These are phyloP conservation scores for Penicillium waksmanii DNA, from an alignment of 495 filamentous ascomycete genomes.

Conservation along the genomic window DNA sequence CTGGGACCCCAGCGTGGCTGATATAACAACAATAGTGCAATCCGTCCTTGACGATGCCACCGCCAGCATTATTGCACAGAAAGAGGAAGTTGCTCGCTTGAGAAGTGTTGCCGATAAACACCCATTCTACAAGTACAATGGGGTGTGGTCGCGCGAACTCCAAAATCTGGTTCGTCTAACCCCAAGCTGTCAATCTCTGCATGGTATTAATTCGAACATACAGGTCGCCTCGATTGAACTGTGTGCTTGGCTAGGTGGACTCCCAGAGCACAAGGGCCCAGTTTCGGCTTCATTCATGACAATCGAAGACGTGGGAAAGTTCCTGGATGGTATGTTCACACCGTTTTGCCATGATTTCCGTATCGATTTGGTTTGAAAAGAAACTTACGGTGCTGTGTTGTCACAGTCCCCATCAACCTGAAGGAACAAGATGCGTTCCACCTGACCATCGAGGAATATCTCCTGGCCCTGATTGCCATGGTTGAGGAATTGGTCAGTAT, in stretches of 20 bases:
- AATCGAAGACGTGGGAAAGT: slow-evolving; percentile 81
- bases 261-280: slow-evolving; percentile 46
- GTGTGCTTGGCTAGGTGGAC: slow-evolving; percentile 76
- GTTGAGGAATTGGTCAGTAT: slow-evolving; percentile 79
- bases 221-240: slow-evolving; percentile 70
- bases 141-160: slow-evolving; percentile 78
- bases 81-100: slow-evolving; percentile 55
- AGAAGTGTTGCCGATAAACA: slow-evolving; percentile 73
- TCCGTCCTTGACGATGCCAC: slow-evolving; percentile 48
- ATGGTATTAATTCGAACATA: neutral
- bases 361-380: neutral
- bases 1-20: slow-evolving; percentile 1
- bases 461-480: slow-evolving; percentile 80
- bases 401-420: slow-evolving; percentile 88
- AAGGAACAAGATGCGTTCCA: slow-evolving; percentile 92
- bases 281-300: slow-evolving; percentile 65
- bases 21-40: slow-evolving; percentile 36
- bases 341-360: neutral
- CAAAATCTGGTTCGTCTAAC: slow-evolving; percentile 69
- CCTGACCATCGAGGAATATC: slow-evolving; percentile 94
- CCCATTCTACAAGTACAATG: slow-evolving; percentile 96
- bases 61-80: slow-evolving; percentile 46
- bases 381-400: neutral
- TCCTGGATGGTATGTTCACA: slow-evolving; percentile 65
- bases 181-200: neutral